These are phyloP conservation scores for Termitomyces sp. DNA, from an alignment of 1,284 basidiomycete genomes.

Conservation along the genomic window DNA sequence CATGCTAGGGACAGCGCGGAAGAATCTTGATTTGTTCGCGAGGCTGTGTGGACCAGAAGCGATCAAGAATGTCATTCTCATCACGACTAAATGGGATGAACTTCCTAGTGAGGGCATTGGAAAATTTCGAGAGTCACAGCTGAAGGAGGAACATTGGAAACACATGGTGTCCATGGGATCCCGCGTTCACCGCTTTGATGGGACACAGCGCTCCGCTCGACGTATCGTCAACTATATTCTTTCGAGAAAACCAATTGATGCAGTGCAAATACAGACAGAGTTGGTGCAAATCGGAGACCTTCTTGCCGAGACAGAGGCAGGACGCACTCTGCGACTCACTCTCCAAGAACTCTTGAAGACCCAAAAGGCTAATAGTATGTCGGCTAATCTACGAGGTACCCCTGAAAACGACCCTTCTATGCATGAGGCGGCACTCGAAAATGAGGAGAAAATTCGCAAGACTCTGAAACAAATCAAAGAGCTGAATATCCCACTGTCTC, in stretches of 20 bases:
- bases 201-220: constrained; percentile 14
- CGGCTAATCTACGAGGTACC: neutral
- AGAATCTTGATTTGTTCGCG: constrained; percentile 22
- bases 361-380: constrained; percentile 9
- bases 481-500: constrained; percentile 6
- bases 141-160: constrained; percentile 20
- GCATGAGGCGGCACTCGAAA: constrained; percentile 2
- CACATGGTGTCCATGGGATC: constrained; percentile 18
- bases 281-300: constrained; percentile 18
- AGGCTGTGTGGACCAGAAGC: constrained; percentile 22
- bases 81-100: constrained; percentile 23
- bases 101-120: constrained; percentile 12
- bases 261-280: constrained; percentile 21
- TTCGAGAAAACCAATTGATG: constrained; percentile 4
- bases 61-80: constrained; percentile 20
- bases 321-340: constrained; percentile 11
- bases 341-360: constrained; percentile 12
- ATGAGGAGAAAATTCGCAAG: constrained; percentile 9
- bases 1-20: constrained; percentile 20
- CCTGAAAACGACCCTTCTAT: neutral
- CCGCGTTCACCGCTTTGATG: constrained; percentile 13
- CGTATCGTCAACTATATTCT: constrained; percentile 14
- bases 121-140: constrained; percentile 17
- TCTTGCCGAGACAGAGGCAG: constrained; percentile 22
- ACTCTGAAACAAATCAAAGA: constrained; percentile 14